phyloP scores from a whole-genome alignment of 768 basidiomycete species.

The Hygrophorus russula region DNA sequence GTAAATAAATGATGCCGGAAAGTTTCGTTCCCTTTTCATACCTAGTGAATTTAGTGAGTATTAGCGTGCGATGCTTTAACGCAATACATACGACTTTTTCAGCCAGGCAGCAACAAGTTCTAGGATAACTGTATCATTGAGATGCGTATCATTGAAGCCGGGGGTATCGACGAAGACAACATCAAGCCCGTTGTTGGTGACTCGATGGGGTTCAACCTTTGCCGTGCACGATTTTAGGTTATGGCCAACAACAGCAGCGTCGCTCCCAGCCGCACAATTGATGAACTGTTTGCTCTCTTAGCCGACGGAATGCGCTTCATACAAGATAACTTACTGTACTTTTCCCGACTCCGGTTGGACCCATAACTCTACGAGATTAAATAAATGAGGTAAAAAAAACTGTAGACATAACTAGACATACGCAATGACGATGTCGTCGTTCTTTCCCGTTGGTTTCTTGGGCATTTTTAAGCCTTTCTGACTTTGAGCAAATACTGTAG shows the following conservation, averaged over 20 bases:
- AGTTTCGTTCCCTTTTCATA: conserved; percentile 17
- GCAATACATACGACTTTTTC: conserved; percentile 7
- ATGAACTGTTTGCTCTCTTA: conserved; percentile 6
- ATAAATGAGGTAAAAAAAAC: not conserved
- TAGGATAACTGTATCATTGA: conserved; percentile 9
- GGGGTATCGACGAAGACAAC: conserved; percentile 14
- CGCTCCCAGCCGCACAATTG: conserved; percentile 3
- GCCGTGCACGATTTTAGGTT: conserved; percentile 5
- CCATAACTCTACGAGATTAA: not conserved
- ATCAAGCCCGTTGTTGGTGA: not conserved
- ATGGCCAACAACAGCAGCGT: conserved; percentile 2
- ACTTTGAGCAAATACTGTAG: too few relatives aligned
- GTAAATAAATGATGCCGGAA: conserved; percentile 20
- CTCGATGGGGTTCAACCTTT: conserved; percentile 1
- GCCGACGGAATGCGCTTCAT: not conserved
- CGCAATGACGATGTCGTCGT: conserved; percentile 2
- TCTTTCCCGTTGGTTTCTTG: too few relatives aligned
- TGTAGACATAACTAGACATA: not conserved
- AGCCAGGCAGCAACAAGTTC: conserved; percentile 11
- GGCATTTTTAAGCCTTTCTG: too few relatives aligned
- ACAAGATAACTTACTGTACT: not conserved
- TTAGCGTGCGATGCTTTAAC: not conserved
- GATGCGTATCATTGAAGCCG: conserved; percentile 14
- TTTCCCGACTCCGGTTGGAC: not conserved
- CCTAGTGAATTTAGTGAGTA: conserved; percentile 5